Evolutionary conservation across 164 flowering plant genomes (phyloP), one percentile per base, ranked within the genome.

Genomic region (Chloranthus sessilifolius): DNA sequence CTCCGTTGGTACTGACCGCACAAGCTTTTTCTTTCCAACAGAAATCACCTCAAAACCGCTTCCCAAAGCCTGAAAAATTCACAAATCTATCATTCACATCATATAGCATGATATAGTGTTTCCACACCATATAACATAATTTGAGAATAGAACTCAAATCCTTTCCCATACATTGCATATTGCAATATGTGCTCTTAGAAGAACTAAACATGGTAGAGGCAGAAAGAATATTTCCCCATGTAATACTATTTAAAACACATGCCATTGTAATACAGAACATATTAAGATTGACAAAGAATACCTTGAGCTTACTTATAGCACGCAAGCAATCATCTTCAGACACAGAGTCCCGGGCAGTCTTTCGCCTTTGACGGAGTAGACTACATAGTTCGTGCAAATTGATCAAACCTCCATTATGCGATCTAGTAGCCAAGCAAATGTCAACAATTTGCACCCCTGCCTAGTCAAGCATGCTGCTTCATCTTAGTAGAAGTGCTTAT

Each of bases 251-350:
- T 29, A 5, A 29, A 29, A 29, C 33, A 29, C n/a, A n/a, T 6
- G 6, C 40, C 5, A 37, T 1, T 37, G 9, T 29, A 45, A 1
- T 39, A 42, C 21, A 41, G 14, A 16, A 40, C 21, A 47, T n/a
- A 47, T 30, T 43, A n/a, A 10, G 14, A 14, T n/a, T 59, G 36
- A 48, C 21, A 36, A 31, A n/a, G n/a, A 14, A 43, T 76, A 92
- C 97, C 95, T 92, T 92, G 37, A 88, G 79, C 62, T 92, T 92
- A 59, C 88, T 81, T 47, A 88, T 86, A 34, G 97, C 97, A 61
- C 97, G 95, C 73, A 92, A 61, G 60, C 97, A 88, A 37, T 92
- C 99, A 79, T 92, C 99, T 61, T 92, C 97, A 48, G 97, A 71
- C 4, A 88, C 82, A 35, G 84, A 80, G 54, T 84, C 99, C 55